Percentiles rank a stretch among this genome's conserved stretches.
Evolutionary conservation across 2,329 filamentous ascomycete species (phyloP).

Genomic region (Alternaria rosae): DNA sequence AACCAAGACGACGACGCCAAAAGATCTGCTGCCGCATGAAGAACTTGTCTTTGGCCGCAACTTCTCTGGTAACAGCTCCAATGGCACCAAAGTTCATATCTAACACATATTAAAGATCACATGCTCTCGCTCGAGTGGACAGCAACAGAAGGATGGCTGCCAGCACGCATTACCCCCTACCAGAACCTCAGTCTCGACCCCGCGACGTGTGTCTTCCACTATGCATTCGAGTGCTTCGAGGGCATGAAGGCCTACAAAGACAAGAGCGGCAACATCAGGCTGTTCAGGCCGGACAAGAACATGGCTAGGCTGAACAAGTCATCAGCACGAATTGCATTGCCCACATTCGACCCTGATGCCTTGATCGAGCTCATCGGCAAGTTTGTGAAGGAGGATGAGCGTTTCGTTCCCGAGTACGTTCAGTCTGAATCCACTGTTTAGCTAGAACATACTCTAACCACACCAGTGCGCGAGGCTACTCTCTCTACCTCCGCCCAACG

Average conservation of each 20-base stretch:
- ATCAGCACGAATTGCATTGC: constrained; percentile 87
- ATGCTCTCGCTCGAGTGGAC: constrained; percentile 98
- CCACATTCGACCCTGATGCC: constrained; percentile 77
- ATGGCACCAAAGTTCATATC: constrained; percentile 11
- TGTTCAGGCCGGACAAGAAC: constrained; percentile 96
- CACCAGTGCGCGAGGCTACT: constrained; percentile 75
- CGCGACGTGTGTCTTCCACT: constrained; percentile 97
- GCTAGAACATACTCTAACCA: constrained; percentile 14
- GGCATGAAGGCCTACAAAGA: constrained; percentile 99
- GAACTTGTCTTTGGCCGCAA: constrained; percentile 88
- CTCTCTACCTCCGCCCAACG: constrained; percentile 92
- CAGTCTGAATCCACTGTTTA: background rate
- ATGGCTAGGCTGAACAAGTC: constrained; percentile 96
- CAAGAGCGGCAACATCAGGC: constrained; percentile 74
- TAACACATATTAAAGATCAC: constrained; percentile 71
- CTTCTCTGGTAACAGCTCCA: constrained; percentile 75
- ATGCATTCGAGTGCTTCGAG: constrained; percentile 97
- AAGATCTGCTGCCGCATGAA: constrained; percentile 74
- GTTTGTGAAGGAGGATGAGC: constrained; percentile 80
- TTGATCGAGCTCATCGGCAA: constrained; percentile 83
- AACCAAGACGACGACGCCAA: constrained; percentile 77
- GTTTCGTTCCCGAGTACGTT: constrained; percentile 82
- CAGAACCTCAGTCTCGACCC: constrained; percentile 97
- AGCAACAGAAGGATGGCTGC: constrained; percentile 79
- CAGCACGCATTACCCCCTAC: constrained; percentile 87